phyloP scores from a whole-genome alignment of 345 rosid genomes.

The Lenwebbia sp. region DNA sequence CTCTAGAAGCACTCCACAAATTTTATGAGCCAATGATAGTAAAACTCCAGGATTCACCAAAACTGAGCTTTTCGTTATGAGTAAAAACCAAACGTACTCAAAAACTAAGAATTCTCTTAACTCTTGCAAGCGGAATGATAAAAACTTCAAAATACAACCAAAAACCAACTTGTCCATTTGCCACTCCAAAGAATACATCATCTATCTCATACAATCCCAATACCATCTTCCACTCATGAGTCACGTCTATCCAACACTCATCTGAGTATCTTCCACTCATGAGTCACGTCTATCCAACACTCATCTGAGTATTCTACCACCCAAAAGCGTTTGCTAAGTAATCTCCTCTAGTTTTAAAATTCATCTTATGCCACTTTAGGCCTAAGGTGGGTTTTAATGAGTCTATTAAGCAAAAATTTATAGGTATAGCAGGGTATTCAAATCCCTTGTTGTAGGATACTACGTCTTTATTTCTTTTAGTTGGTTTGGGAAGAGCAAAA shows the following conservation, averaged over 20 bases:
- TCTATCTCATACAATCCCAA: neutral
- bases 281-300: neutral
- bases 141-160: neutral
- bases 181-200: neutral
- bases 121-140: neutral
- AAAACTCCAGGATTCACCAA: neutral
- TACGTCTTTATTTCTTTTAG: neutral
- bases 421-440: neutral
- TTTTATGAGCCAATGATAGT: neutral
- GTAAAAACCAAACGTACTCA: neutral
- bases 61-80: neutral
- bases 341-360: neutral
- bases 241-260: neutral
- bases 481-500: neutral
- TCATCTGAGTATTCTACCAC: neutral
- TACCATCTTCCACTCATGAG: neutral
- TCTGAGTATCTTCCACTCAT: neutral
- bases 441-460: neutral
- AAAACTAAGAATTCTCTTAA: neutral
- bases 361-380: neutral
- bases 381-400: neutral
- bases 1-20: neutral
- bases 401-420: neutral
- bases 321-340: neutral
- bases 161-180: neutral